Percentiles rank a stretch among this genome's conserved stretches.
These are phyloP conservation scores for Aschersonia sp. DNA, from an alignment of 2,329 filamentous ascomycete genomes.

Conservation along the genomic window DNA sequence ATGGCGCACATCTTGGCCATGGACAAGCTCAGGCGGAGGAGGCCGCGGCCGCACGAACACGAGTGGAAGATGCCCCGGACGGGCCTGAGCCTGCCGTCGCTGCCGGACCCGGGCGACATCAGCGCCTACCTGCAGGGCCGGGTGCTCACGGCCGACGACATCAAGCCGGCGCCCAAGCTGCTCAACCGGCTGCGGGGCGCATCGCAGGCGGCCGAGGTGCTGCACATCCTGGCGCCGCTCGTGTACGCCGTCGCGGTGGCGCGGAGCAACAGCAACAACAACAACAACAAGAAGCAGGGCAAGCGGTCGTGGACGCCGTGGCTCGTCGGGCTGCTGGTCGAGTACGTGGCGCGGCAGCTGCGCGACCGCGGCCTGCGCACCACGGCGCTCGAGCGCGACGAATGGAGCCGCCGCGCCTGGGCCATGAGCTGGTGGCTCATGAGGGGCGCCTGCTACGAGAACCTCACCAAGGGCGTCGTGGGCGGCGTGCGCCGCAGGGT, in stretches of 20 bases:
- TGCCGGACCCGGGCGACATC: slow-evolving; percentile 72
- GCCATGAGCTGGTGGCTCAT: slow-evolving; percentile 90
- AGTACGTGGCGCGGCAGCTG: slow-evolving; percentile 80
- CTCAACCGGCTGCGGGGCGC: slow-evolving; percentile 68
- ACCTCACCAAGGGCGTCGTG: slow-evolving; percentile 66
- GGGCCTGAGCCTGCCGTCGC: slow-evolving; percentile 65
- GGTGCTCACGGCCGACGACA: slow-evolving; percentile 88
- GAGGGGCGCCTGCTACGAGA: slow-evolving; percentile 94
- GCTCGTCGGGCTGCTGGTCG: slow-evolving; percentile 71
- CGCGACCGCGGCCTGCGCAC: slow-evolving; percentile 61
- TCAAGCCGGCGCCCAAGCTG: slow-evolving; percentile 78
- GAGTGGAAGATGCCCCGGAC: slow-evolving; percentile 94
- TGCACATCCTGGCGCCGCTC: slow-evolving; percentile 82
- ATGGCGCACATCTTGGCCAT: slow-evolving; percentile 18
- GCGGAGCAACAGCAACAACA: slow-evolving; percentile 53
- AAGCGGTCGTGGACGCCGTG: slow-evolving; percentile 61
- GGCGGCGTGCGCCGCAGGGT: slow-evolving; percentile 60
- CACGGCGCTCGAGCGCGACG: slow-evolving; percentile 77
- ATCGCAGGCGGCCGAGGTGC: slow-evolving; percentile 66
- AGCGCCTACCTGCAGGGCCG: slow-evolving; percentile 77
- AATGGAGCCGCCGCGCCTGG: slow-evolving; percentile 79
- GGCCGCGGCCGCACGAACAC: slow-evolving; percentile 25
- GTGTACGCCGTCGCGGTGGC: slow-evolving; percentile 75
- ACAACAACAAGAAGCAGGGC: slow-evolving; percentile 23
- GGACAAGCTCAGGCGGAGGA: slow-evolving; percentile 5